Conservation (phyloP, 164 flowering plant species). For the Houttuynia cordata region DNA sequence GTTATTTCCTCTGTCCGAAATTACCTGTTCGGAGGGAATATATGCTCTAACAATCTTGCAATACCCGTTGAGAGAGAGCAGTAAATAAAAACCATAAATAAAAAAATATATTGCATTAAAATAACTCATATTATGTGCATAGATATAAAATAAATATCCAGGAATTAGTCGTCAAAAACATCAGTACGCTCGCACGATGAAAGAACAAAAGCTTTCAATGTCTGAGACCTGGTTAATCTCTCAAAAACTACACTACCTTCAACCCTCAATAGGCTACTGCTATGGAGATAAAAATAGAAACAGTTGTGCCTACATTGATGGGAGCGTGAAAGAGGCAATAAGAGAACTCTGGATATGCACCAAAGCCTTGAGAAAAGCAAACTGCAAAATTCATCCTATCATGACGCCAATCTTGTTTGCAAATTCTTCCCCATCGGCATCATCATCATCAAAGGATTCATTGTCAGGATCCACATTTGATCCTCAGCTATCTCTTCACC, state of each 20-base stretch:
- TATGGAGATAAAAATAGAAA: background rate
- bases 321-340: background rate
- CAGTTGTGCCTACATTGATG: background rate
- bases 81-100: no score
- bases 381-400: slow-evolving; percentile 10
- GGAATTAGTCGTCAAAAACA: slow-evolving; percentile 3
- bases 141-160: slow-evolving; percentile 4
- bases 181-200: background rate
- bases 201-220: background rate
- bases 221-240: background rate
- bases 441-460: slow-evolving; percentile 27
- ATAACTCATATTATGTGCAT: background rate
- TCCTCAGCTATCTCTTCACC: slow-evolving; percentile 43
- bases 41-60: no score
- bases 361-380: background rate
- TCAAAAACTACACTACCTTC: background rate
- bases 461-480: slow-evolving; percentile 44
- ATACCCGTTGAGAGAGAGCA: no score
- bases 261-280: background rate
- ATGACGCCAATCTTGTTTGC: slow-evolving; percentile 66
- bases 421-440: slow-evolving; percentile 73
- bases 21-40: no score
- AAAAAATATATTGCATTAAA: no score
- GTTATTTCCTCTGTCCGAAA: no score
- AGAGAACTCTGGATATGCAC: background rate